Conservation (phyloP, 2,329 filamentous ascomycete species). For the Cladosporium sp. region DNA sequence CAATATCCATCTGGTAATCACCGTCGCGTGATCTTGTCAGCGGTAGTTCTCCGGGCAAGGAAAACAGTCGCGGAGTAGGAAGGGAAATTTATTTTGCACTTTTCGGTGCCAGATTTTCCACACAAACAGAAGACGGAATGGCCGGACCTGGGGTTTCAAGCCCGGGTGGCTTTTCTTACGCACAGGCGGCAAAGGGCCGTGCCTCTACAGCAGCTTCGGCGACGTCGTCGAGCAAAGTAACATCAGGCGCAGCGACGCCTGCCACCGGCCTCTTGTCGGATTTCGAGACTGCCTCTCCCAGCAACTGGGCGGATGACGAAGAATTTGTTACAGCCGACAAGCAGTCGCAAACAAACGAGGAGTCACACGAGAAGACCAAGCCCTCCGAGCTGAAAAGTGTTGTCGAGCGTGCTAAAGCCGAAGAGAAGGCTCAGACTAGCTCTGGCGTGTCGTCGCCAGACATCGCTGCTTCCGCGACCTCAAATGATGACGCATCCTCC, state of each 20-base stretch:
- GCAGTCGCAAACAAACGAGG: slow-evolving; percentile 30
- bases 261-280: slow-evolving; percentile 36
- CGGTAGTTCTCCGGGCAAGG: not conserved
- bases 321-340: slow-evolving; percentile 38
- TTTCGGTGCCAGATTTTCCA: not conserved
- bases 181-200: slow-evolving; percentile 87
- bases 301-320: slow-evolving; percentile 46
- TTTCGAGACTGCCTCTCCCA: slow-evolving; percentile 29
- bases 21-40: not conserved
- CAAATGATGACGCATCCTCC: slow-evolving; percentile 59
- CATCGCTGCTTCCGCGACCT: slow-evolving; percentile 51
- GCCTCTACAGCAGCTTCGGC: slow-evolving; percentile 45
- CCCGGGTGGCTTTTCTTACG: slow-evolving; percentile 71
- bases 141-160: slow-evolving; percentile 18
- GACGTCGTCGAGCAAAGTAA: slow-evolving; percentile 42
- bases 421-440: slow-evolving; percentile 24
- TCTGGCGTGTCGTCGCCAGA: slow-evolving; percentile 49
- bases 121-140: slow-evolving; percentile 1
- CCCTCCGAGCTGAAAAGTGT: slow-evolving; percentile 27
- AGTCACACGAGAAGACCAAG: slow-evolving; percentile 21
- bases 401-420: slow-evolving; percentile 28
- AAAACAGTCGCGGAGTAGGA: not conserved
- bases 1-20: not conserved
- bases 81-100: not conserved
- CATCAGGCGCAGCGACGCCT: slow-evolving; percentile 40